These are phyloP conservation scores for Vitis amurensis DNA, from an alignment of 164 flowering plant genomes.

Conservation along the genomic window DNA sequence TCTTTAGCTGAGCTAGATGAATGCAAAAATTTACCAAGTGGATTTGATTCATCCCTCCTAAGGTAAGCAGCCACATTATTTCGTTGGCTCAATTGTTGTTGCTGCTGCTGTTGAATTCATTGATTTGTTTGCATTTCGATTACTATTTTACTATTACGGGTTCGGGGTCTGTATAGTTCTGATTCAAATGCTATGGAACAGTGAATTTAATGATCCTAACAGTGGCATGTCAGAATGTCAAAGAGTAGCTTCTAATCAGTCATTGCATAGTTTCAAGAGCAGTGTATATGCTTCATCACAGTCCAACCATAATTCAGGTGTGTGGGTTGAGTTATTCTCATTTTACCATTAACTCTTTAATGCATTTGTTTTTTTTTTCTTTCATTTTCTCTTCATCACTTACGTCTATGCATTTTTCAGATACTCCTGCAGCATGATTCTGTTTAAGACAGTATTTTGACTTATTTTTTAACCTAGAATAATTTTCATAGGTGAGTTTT, in stretches of 20 bases:
- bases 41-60: slow-evolving; percentile 13
- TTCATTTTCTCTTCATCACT: not conserved
- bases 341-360: not conserved
- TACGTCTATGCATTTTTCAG: too few relatives aligned
- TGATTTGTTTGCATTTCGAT: too few relatives aligned
- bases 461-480: too few relatives aligned
- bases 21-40: slow-evolving; percentile 10
- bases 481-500: too few relatives aligned
- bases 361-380: not conserved
- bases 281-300: not conserved
- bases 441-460: not conserved
- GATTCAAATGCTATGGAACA: not conserved
- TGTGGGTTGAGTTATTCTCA: not conserved
- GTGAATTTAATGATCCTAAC: slow-evolving; percentile 8
- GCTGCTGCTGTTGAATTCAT: not conserved
- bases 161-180: not conserved
- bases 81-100: not conserved
- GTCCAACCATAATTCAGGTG: slow-evolving; percentile 10
- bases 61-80: not conserved
- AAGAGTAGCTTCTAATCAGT: not conserved
- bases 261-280: not conserved
- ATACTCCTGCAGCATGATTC: not conserved
- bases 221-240: not conserved
- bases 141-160: not conserved
- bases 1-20: slow-evolving; percentile 13